Evolutionary conservation across 2,329 filamentous ascomycete species (phyloP), one percentile per base, ranked within the genome.

Genomic region (Monosporascus sp.): DNA sequence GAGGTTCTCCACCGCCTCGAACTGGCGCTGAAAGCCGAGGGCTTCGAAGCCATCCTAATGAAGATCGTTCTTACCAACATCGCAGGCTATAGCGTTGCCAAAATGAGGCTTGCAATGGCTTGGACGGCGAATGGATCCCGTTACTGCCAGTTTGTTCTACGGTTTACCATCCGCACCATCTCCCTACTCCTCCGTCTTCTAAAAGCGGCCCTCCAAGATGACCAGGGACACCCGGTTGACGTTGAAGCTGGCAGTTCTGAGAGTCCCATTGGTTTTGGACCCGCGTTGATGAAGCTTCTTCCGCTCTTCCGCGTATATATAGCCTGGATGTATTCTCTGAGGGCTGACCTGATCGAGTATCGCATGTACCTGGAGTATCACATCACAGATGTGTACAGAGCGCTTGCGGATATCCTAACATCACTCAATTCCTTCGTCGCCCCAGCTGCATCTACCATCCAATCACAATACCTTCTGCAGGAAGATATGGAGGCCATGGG

Each of bases 31-130:
- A 91, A 88, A 66, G 82, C 85, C 56, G 79, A 84, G 9, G 79
- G 81, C 1, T 77, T 87, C 48, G 81, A 86, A 45, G 78, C 78
- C 14, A 79, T 83, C 14, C 69, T 97, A 28, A 80, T 89, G 57
- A 94, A 91, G 67, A 87, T 97, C 70, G 82, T 89, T 6, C 75
- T 97, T 45, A 84, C 93, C 60, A 97, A 95, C 63, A 88, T 97
- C 57, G 85, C 90, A 6, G 90, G 92, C 7, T 90, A 94, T 68
- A 82, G 87, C 59, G 80, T 89, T 65, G 87, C 90, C 44, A 78
- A 77, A 31, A 73, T 81, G 24, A 82, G 80, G 60, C 78, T 11
- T 51, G 50, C 55, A 77, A 78, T 78, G 57, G 72, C 78, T 53
- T 78, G 75, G 68, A 77, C 73, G 8, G 62, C 71, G 15, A 65